A percentile compares a stretch with the other conserved stretches of the same genome.
Evolutionary conservation across 192 early-diverging fungal genomes (phyloP).

Genomic region (Umbelopsis sp.): DNA sequence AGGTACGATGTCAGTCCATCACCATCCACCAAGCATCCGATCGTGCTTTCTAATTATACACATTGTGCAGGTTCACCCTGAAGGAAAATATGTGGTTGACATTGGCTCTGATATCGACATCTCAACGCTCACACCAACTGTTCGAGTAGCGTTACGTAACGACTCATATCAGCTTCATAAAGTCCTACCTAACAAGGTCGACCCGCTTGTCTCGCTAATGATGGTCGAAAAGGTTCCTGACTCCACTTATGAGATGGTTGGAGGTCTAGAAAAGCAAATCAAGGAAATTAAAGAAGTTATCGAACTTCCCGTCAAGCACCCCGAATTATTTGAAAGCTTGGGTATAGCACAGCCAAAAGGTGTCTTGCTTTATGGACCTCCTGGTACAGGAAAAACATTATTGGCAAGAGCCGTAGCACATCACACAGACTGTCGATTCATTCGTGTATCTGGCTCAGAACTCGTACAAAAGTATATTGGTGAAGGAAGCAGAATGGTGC

Average conservation of each 20-base stretch:
- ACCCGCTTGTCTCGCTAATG: conserved; percentile 99
- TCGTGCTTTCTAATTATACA: conserved; percentile 35
- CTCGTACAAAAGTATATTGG: conserved; percentile 94
- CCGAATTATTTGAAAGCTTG: conserved; percentile 95
- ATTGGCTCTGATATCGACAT: conserved; percentile 92
- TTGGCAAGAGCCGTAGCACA: conserved; percentile 90
- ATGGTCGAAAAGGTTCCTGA: conserved; percentile 99
- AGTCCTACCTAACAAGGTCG: conserved; percentile 96
- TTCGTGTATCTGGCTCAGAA: conserved; percentile 88
- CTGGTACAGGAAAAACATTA: conserved; percentile 88
- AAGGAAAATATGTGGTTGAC: conserved; percentile 98
- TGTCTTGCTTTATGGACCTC: conserved; percentile 89
- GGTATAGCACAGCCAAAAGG: conserved; percentile 99
- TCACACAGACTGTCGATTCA: conserved; percentile 91
- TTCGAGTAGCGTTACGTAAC: conserved; percentile 89
- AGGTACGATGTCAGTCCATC: conserved; percentile 45
- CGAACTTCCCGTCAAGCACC: conserved; percentile 99
- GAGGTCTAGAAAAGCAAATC: conserved; percentile 98
- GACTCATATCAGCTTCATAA: conserved; percentile 95
- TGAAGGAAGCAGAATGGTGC: conserved; percentile 90
- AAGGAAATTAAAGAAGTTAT: conserved; percentile 99
- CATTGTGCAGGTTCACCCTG: conserved; percentile 78
- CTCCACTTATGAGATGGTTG: conserved; percentile 99
- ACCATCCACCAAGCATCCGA: not conserved
- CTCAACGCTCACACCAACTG: conserved; percentile 85